Evolutionary conservation across 495 filamentous ascomycete genomes (phyloP), one percentile per base, ranked within the genome.

Genomic region (Penicillium manginii): DNA sequence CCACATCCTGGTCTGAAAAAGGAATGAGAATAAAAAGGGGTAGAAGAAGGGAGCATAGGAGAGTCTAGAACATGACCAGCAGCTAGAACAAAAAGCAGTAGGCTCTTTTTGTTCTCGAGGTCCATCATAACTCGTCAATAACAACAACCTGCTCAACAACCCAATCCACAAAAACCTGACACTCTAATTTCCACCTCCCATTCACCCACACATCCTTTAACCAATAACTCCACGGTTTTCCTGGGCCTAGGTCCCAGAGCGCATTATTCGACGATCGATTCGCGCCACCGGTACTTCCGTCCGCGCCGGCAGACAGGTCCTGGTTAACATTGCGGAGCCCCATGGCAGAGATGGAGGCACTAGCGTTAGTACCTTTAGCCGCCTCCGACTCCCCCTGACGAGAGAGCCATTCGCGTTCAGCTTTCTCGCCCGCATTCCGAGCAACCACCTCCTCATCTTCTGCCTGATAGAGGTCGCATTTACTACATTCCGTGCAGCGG

Each of bases 391-490:
- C 69, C 15, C 81, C 84, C 68, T 93, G 88, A 26, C 81, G 82
- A 59, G 86, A 82, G 50, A 83, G 82, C 92, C 94, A 98, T 71
- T 85, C 88, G 46, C 78, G 79, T 74, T 97, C 94, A 8, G 92
- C 94, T 63, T 84, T 84, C 66, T 88, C 84, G 47, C 86, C 90
- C 2, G 94, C 94, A 57, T 84, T 79, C 33, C 83, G 78, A 15
- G 96, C 84, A 23, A 91, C 88, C 46, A 75, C 78, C 47, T 96
- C 92, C 64, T 92, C 92, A 67, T 97, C 87, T 78, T 97, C 94
- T 17, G 81, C 79, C 57, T 88, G 83, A 78, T 96, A 98, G 40
- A 98, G 80, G 70, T 97, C 93, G 72, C 94, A 98, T 71, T 87
- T 88, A 22, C 84, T 86, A 74, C 93, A 98, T 61, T 92, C 85